Base-by-base conservation (phyloP, 805 yeast species). In the Candida anglica region DNA sequence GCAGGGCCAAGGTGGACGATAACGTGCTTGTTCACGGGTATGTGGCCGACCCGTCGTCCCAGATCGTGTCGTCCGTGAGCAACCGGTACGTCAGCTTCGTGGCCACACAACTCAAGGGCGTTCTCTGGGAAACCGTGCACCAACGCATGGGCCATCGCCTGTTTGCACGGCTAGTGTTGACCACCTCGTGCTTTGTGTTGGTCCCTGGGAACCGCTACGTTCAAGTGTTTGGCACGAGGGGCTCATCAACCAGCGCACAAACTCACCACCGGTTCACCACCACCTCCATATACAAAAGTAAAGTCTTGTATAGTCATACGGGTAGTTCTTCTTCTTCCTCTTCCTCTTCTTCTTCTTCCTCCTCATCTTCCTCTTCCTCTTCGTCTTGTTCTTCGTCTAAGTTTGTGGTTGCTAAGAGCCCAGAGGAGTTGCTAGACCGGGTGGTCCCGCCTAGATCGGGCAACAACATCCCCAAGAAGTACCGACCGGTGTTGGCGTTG, bases 91-190 rank as follows among this genome's bases (percentile, higher is more conserved):
- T 48, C 3, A 56, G 50, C 39, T 53, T 66, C n/a, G 54, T 56
- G 16, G 62, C 64, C 3, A 55, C 62, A 13, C 34, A 51, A 2
- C 40, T 81, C 14, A 77, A 75, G 38, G 48, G 61, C 3, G 43
- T 57, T 3, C 40, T 49, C 2, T 79, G 85, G 77, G 62, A 63
- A 19, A 40, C 47, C 3, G 28, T 78, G 0, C 72, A 59, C 37
- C 39, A 37, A 2, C 19, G 53, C 1, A 41, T 77, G 2, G 81
- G 81, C 0, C 47, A 53, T 6, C 36, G 37, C 1, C 36, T 38
- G 1, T 77, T 79, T 45, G 30, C 66, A 4, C 37, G 61, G 6
- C 29, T 78, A 15, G 13, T 78, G 3, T 28, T 69, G 4, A 61
- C 62, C 27, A 47, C 44, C 27, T 46, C 58, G 4, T 66, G 73